Evolutionary conservation across 768 basidiomycete species (phyloP).

Genomic region (Suillus subalutaceus): DNA sequence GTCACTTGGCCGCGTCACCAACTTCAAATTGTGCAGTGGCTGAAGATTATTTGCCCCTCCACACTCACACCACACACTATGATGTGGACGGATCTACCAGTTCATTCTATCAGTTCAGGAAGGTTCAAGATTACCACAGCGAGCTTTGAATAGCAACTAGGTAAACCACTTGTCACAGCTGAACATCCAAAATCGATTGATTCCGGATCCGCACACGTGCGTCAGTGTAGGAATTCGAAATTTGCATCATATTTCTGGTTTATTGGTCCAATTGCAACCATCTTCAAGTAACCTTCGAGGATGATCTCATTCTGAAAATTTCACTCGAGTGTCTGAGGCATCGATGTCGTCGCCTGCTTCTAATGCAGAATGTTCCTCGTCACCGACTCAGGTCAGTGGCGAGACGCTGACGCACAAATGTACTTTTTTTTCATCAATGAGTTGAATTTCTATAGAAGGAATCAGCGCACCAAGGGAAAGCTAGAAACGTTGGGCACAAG

Average conservation of each 20-base stretch:
- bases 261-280: neutral
- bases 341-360: neutral
- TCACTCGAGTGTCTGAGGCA: neutral
- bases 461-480: neutral
- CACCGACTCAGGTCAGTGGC: neutral
- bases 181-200: neutral
- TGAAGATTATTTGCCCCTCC: neutral
- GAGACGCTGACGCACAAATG: neutral
- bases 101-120: neutral
- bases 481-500: neutral
- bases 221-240: neutral
- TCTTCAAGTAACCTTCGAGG: neutral
- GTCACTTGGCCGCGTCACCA: neutral
- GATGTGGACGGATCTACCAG: neutral
- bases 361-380: neutral
- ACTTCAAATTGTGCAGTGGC: constrained; percentile 1
- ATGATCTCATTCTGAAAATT: neutral
- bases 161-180: neutral
- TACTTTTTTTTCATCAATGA: neutral
- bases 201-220: neutral
- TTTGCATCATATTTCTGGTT: neutral
- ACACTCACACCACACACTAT: neutral
- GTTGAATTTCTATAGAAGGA: neutral
- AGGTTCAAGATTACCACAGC: neutral
- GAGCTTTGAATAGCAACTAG: neutral